These are phyloP conservation scores for Fraxinus dipetala DNA, from an alignment of 305 asterid genomes.

Conservation along the genomic window DNA sequence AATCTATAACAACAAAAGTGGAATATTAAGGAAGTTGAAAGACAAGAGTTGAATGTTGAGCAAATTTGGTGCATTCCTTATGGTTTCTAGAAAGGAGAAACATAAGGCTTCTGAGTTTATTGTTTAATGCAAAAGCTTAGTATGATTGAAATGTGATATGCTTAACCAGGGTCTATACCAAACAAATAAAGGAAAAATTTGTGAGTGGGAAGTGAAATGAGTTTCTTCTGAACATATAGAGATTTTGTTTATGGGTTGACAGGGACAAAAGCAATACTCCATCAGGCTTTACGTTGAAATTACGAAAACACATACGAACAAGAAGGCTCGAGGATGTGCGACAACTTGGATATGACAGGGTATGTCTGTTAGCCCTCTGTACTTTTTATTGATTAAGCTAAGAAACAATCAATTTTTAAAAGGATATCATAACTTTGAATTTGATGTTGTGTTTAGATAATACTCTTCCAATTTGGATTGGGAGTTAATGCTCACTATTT, in stretches of 20 bases:
- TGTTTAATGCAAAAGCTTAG: background rate
- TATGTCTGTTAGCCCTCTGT: conserved; percentile 27
- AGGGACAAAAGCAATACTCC: conserved; percentile 99
- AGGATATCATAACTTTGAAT: conserved; percentile 16
- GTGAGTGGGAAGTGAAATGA: background rate
- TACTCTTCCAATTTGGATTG: conserved; percentile 89
- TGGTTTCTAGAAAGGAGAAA: background rate
- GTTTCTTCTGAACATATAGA: conserved; percentile 18
- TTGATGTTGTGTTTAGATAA: conserved; percentile 50
- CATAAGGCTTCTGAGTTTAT: background rate
- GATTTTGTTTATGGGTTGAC: conserved; percentile 17
- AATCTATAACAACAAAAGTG: conserved; percentile 7
- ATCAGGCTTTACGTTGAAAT: conserved; percentile 85
- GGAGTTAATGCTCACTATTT: conserved; percentile 85
- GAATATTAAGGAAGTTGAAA: conserved; percentile 12
- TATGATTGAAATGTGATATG: background rate
- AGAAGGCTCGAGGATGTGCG: conserved; percentile 98
- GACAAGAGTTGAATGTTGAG: background rate
- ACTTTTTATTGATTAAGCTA: conserved; percentile 2
- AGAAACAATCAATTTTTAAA: conserved; percentile 2
- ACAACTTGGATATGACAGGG: conserved; percentile 98
- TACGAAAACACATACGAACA: conserved; percentile 91
- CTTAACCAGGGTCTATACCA: conserved; percentile 7
- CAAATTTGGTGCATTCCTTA: background rate
- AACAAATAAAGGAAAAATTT: background rate